phyloP scores from a whole-genome alignment of 768 basidiomycete species.

The Boletales sp. region DNA sequence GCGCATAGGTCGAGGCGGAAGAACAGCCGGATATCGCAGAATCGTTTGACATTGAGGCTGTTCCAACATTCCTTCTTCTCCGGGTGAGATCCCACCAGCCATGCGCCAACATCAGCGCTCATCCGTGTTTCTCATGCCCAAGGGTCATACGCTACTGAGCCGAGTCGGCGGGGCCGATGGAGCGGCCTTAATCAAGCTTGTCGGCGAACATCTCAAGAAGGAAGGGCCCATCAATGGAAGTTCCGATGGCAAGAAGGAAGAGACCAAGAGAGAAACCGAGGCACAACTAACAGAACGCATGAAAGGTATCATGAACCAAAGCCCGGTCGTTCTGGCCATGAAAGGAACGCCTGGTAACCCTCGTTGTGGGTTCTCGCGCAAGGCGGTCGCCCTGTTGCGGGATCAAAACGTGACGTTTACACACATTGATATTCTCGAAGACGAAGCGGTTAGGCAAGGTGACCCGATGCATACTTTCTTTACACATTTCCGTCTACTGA shows the following conservation, averaged over 20 bases:
- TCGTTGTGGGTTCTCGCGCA: constrained; percentile 81
- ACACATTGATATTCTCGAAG: constrained; percentile 79
- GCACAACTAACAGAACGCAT: too few relatives aligned
- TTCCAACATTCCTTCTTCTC: constrained; percentile 82
- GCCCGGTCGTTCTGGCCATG: constrained; percentile 84
- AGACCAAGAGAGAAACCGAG: constrained; percentile 66
- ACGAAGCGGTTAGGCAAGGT: constrained; percentile 83
- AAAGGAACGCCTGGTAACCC: constrained; percentile 78
- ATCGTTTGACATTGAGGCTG: constrained; percentile 87
- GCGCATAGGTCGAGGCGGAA: constrained; percentile 81
- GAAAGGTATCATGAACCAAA: constrained; percentile 69
- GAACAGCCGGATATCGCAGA: constrained; percentile 79
- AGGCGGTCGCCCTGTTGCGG: constrained; percentile 64
- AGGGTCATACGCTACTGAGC: constrained; percentile 87
- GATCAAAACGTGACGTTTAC: constrained; percentile 64
- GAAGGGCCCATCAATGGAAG: too few relatives aligned
- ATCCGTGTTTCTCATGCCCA: constrained; percentile 1
- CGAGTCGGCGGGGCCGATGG: constrained; percentile 83
- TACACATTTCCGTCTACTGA: constrained; percentile 2
- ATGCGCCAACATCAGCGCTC: background rate
- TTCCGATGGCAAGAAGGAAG: constrained; percentile 36
- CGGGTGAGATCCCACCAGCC: constrained; percentile 48
- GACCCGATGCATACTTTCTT: constrained; percentile 15
- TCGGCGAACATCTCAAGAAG: constrained; percentile 55
- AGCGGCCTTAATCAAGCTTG: constrained; percentile 50